phyloP scores from a whole-genome alignment of 148 eudicot genomes.

The Nyssa sinensis region DNA sequence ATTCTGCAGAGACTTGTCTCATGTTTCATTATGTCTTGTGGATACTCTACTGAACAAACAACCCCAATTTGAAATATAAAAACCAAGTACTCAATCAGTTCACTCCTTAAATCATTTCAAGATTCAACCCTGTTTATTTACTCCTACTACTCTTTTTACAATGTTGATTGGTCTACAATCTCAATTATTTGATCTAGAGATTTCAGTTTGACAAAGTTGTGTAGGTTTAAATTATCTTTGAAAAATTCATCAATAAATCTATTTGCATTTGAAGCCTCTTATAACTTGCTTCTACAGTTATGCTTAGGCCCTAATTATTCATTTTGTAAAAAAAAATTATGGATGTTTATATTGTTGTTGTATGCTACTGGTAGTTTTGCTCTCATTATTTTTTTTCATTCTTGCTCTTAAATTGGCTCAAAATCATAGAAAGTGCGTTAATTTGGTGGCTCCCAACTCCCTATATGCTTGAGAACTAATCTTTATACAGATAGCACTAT shows the following conservation, averaged over 20 bases:
- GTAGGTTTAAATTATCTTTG: too few species aligned
- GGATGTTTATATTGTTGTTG: too few species aligned
- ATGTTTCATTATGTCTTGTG: slow-evolving; percentile 23
- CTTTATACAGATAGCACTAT: too few species aligned
- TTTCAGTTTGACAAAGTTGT: slow-evolving; percentile 15
- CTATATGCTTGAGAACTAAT: too few species aligned
- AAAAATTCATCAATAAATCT: slow-evolving; percentile 19
- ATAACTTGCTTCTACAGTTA: too few species aligned
- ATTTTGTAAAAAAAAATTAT: too few species aligned
- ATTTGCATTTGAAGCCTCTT: slow-evolving; percentile 24
- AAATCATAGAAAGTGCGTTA: too few species aligned
- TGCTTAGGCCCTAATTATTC: too few species aligned
- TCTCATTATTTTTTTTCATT: too few species aligned
- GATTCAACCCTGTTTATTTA: background rate
- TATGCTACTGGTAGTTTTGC: too few species aligned
- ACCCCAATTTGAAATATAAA: slow-evolving; percentile 17
- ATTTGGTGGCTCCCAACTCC: too few species aligned
- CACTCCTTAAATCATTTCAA: background rate
- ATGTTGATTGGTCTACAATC: slow-evolving; percentile 20
- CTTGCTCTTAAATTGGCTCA: too few species aligned
- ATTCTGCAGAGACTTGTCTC: slow-evolving; percentile 9
- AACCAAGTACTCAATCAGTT: slow-evolving; percentile 16
- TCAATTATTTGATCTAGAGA: slow-evolving; percentile 13
- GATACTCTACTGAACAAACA: slow-evolving; percentile 16
- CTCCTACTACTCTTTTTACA: background rate